Base-by-base conservation (phyloP, 2,329 filamentous ascomycete species). In the Macrophomina phaseolina region DNA sequence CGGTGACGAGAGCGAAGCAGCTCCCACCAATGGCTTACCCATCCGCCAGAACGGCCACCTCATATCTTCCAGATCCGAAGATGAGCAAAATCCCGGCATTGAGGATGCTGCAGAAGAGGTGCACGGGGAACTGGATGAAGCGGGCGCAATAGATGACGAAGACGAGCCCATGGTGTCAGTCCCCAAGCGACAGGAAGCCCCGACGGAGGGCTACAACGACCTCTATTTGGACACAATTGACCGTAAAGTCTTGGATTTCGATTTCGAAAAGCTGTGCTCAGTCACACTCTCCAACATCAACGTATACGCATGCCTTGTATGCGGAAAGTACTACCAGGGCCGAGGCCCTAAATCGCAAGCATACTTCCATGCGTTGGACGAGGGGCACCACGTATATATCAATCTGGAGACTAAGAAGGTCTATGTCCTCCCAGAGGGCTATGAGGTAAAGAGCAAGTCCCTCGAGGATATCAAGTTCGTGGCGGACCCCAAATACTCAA, bases 381-480 rank as follows among this genome's bases (percentile, higher is more conserved):
- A 96, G 72, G 92, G 90, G 69, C 95, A 99, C 80, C 95, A 99
- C 84, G 94, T 98, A 67, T 99, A 93, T 80, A 94, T 99, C 85
- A 98, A 98, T 81, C 95, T 99, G 88, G 90, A 93, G 77, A 93
- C 91, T 4, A 93, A 96, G 78, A 92, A 90, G 77, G 92, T 97
- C 46, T 97, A 93, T 77, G 93, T 97, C 48, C 84, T 99, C 62
- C 95, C 95, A 0, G 95, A 99, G 78, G 94, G 94, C 63, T 99
- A 99, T 79, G 95, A 99, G 80, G 95, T 99, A 68, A 91, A 90
- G 79, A 97, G 92, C 80, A 94, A 94, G 79, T 94, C 93, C 60
- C 87, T 99, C 71, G 95, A 98, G 71, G 95, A 99, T 79, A 97
- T 99, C 82, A 98, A 97, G 79, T 97, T 95, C 78, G 94, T 98